A percentile compares a stretch with the other conserved stretches of the same genome.
These are phyloP conservation scores for Solanum clarkiae DNA, from an alignment of 257 asterid species.

Conservation along the genomic window DNA sequence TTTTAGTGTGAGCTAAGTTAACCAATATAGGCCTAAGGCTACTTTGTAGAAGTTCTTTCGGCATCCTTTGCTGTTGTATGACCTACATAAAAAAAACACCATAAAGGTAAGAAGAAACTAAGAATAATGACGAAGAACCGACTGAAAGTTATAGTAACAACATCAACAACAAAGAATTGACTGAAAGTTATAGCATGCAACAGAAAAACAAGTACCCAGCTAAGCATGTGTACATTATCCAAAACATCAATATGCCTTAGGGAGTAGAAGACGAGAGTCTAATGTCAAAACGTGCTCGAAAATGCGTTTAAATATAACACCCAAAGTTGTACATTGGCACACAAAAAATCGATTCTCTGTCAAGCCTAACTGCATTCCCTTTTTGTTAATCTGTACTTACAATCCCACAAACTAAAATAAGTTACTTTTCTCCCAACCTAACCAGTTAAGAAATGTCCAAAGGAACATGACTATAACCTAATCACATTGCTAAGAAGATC, in stretches of 20 bases:
- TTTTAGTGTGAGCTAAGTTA: conserved; percentile 94
- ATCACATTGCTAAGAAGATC: not conserved
- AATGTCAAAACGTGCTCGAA: not conserved
- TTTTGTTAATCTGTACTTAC: not conserved
- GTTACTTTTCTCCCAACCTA: not conserved
- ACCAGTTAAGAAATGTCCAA: not conserved
- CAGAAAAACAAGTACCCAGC: not conserved
- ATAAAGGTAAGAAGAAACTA: not conserved
- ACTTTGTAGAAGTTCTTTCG: conserved; percentile 96
- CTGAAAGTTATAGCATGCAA: not conserved
- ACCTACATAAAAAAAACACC: conserved; percentile 38
- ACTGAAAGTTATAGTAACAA: not conserved
- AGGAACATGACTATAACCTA: not conserved
- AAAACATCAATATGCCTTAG: not conserved
- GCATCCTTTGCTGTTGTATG: conserved; percentile 93
- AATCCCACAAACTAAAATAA: not conserved
- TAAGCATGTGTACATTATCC: not conserved
- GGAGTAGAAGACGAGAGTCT: not conserved
- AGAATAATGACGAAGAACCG: not conserved
- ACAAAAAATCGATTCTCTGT: not conserved
- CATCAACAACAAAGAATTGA: not conserved
- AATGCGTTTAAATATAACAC: not conserved
- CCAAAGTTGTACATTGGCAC: not conserved
- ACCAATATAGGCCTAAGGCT: conserved; percentile 97
- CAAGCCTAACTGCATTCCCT: not conserved